Conservation (phyloP, 169 alveolate genomes). For the Cryptosporidium bovis region DNA sequence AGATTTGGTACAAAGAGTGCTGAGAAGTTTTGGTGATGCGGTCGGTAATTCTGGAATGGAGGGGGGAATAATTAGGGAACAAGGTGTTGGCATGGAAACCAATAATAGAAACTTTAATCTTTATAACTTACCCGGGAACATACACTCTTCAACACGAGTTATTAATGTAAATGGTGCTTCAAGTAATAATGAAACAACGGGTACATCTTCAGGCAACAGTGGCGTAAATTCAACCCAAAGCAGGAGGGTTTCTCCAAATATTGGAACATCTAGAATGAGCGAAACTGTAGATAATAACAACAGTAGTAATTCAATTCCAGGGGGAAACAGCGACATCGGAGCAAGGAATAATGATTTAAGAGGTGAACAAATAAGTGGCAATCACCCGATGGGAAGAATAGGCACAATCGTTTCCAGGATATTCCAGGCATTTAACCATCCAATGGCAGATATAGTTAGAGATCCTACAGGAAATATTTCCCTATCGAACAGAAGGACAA, state of each 20-base stretch:
- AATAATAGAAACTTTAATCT: neutral
- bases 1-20: constrained; percentile 63
- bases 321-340: constrained; percentile 1
- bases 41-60: constrained; percentile 1
- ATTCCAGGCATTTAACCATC: constrained; percentile 64
- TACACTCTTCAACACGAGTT: constrained; percentile 8
- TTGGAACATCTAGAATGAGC: neutral
- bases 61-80: neutral
- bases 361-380: constrained; percentile 9
- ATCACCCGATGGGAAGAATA: constrained; percentile 57
- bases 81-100: neutral
- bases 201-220: neutral
- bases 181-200: neutral
- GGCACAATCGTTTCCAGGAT: constrained; percentile 67
- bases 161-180: neutral
- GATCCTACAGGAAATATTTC: neutral
- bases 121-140: neutral
- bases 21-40: constrained; percentile 70
- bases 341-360: neutral
- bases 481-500: constrained; percentile 1
- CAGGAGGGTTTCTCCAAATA: too few species aligned
- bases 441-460: constrained; percentile 27
- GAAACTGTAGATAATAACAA: constrained; percentile 3
- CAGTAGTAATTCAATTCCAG: neutral
- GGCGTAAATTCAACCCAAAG: neutral